Evolutionary conservation across 192 early-diverging fungal species (phyloP).

Genomic region (Backusella mclennaniae): DNA sequence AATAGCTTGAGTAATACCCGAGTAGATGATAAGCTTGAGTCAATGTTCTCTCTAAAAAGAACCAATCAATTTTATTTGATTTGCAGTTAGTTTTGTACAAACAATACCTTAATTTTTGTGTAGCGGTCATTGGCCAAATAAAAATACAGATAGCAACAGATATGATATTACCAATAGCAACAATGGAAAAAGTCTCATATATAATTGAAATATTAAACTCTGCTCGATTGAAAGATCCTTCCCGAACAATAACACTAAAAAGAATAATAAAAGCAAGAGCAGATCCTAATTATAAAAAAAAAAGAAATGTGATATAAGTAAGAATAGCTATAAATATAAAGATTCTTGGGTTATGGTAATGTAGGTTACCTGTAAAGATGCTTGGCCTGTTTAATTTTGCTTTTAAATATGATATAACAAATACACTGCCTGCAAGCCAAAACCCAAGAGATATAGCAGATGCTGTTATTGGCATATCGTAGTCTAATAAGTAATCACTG

Average conservation of each 20-base stretch:
- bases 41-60: constrained; percentile 38
- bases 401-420: constrained; percentile 46
- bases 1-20: constrained; percentile 55
- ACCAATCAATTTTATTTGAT: not conserved
- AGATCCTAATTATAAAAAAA: constrained; percentile 16
- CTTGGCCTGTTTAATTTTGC: constrained; percentile 44
- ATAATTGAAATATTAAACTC: constrained; percentile 40
- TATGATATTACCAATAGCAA: constrained; percentile 39
- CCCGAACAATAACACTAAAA: constrained; percentile 39
- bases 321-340: not conserved
- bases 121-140: constrained; percentile 50
- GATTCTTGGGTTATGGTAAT: too few species aligned
- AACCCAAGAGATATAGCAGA: constrained; percentile 40
- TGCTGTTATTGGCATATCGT: constrained; percentile 32
- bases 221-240: constrained; percentile 33
- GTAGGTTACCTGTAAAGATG: constrained; percentile 43
- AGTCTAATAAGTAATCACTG: constrained; percentile 41
- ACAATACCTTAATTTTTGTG: constrained; percentile 44
- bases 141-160: constrained; percentile 38
- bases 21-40: constrained; percentile 53
- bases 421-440: constrained; percentile 49
- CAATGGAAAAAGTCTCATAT: constrained; percentile 35
- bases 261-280: constrained; percentile 52
- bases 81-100: not conserved
- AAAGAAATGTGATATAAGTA: not conserved